Base-by-base conservation (phyloP, 2,329 filamentous ascomycete genomes). In the Pyricularia sp. region DNA sequence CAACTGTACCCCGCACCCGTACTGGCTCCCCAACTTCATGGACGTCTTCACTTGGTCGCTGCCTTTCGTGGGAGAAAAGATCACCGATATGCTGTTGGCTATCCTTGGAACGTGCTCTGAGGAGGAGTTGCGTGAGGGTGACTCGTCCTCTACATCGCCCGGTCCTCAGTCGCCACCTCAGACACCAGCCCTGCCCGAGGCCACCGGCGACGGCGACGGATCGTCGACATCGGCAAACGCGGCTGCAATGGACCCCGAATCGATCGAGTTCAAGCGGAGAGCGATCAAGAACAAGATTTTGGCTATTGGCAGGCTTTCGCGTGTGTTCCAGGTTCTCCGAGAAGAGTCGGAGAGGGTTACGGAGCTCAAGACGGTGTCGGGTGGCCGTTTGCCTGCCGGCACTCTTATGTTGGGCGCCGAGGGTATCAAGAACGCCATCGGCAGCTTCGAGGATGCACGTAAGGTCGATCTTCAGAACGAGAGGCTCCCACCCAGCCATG, bases 1-100 rank as follows among this genome's bases (percentile, higher is more conserved):
- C 81, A 99, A 99, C 82, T 99, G 93, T 84, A 97, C 94, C 26
- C 94, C 94, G 40, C 94, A 99, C 76, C 94, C 94, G 7, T 99
- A 99, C 82, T 99, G 94, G 94, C 85, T 99, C 62, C 94, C 94
- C 65, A 99, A 99, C 81, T 99, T 99, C 75, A 99, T 99, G 94
- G 94, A 99, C 73, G 94, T 99, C 68, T 99, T 99, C 75, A 99
- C 94, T n/a, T 99, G 94, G 94, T 99, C 94, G 40, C 82, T 99
- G 67, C 94, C 94, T 0, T 99, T 99, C 77, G 94, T 99, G 28
- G 93, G 94, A 68, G 94, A 99, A 78, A 99, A 99, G 84, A 93
- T 99, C 73, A 97, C 94, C 22, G 94, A 99, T 73, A 99, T 99
- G 94, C 86, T 99, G 69, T 97, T 99, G 74, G 93, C 93, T 57